Evolutionary conservation across 2,329 filamentous ascomycete species (phyloP).

Genomic region (Aspergillus novofumigatus): DNA sequence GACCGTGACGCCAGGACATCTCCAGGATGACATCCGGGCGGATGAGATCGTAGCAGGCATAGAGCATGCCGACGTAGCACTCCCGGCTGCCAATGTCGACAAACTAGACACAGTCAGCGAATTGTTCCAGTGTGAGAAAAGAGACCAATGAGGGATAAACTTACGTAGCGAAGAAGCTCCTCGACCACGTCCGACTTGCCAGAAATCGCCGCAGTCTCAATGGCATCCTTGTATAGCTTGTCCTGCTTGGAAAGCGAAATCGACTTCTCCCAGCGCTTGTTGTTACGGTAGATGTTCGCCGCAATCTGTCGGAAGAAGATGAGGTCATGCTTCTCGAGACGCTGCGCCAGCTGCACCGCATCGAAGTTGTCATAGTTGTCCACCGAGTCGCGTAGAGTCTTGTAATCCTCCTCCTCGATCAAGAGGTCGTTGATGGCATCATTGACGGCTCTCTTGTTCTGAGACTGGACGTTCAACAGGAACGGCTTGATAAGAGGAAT

Average conservation of each 20-base stretch:
- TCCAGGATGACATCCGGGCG: slow-evolving; percentile 90
- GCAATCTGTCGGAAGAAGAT: slow-evolving; percentile 99
- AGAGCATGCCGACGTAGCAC: slow-evolving; percentile 99
- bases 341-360: slow-evolving; percentile 82
- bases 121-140: neutral
- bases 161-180: slow-evolving; percentile 92
- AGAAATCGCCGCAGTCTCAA: slow-evolving; percentile 93
- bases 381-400: slow-evolving; percentile 94
- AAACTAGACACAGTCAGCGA: slow-evolving; percentile 60
- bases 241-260: slow-evolving; percentile 97
- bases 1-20: slow-evolving; percentile 91
- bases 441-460: slow-evolving; percentile 98
- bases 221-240: slow-evolving; percentile 98
- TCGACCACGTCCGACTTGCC: slow-evolving; percentile 88
- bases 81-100: slow-evolving; percentile 98
- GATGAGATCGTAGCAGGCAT: slow-evolving; percentile 96
- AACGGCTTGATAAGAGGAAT: slow-evolving; percentile 98
- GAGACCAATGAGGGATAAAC: slow-evolving; percentile 40
- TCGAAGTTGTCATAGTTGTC: slow-evolving; percentile 99
- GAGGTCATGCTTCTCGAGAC: slow-evolving; percentile 93
- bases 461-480: slow-evolving; percentile 88
- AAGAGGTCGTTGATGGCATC: slow-evolving; percentile 96
- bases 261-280: slow-evolving; percentile 99
- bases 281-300: slow-evolving; percentile 98
- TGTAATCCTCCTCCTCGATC: slow-evolving; percentile 99